Evolutionary conservation across 169 alveolate genomes (phyloP), one percentile per base, ranked within the genome.

Genomic region (Cryptosporidium viatorum): DNA sequence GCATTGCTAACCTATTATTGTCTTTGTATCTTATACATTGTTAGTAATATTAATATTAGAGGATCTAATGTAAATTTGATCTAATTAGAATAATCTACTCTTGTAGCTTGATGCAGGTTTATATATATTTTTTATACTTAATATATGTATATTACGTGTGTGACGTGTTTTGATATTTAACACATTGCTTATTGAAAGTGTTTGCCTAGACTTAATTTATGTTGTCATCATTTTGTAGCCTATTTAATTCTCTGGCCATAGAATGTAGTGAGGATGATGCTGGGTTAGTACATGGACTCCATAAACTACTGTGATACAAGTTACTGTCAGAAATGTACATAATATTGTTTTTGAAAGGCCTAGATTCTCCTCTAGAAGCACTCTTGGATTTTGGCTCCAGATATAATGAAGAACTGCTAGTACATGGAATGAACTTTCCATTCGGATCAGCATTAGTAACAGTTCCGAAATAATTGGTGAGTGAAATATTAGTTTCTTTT

Each of bases 391-490:
- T 65, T 43, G 89, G 89, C 14, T 80, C 89, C 41, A 80, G 31
- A 31, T 41, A 80, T 8, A 37, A 33, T 33, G 69, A 43, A 3
- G 75, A 65, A 12, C 69, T 43, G 12, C 48, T 60, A 26, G 80
- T 60, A 29, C 51, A 26, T 8, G 89, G 69, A 29, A 60, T n/a
- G 29, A 62, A 62, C 35, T 80, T 59, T 31, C 73, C 75, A 50
- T 14, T n/a, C 1, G 41, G 73, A 21, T 60, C 50, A 35, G 35
- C 26, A 50, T 80, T 59, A 7, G 75, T 62, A 5, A 41, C 23
- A 31, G 89, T 65, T 33, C 89, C 89, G 37, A 80, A 65, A 41
- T 80, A 80, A 37, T 80, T 80, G 37, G 80, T 80, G n/a, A 80
- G 73, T 33, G 65, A 29, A 7, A 80, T n/a, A 43, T 80, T 80